A percentile compares a stretch with the other conserved stretches of the same genome.
Conservation (phyloP, 2,329 filamentous ascomycete species). For the Aspergillus thermomutatus region DNA sequence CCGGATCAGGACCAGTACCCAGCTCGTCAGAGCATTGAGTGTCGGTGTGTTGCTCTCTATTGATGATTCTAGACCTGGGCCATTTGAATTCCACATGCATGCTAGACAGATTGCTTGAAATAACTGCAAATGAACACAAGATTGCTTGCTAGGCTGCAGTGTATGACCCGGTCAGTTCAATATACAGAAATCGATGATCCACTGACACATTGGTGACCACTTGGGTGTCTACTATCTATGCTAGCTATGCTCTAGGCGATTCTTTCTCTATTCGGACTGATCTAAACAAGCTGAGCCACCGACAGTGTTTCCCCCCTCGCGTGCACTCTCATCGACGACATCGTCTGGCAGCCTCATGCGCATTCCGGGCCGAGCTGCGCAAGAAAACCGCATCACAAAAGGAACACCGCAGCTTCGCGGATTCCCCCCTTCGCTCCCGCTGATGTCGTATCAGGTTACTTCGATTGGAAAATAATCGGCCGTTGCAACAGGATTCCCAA, state of each 20-base stretch:
- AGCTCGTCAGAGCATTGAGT: not conserved
- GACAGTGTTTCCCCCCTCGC: too few species aligned
- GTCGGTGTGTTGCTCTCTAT: too few species aligned
- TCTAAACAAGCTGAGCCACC: not conserved
- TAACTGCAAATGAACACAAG: too few species aligned
- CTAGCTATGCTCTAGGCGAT: not conserved
- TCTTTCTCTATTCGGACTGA: not conserved
- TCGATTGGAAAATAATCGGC: slow-evolving; percentile 1
- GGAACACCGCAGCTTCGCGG: slow-evolving; percentile 4
- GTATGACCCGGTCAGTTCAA: too few species aligned
- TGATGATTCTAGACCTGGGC: too few species aligned
- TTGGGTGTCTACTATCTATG: not conserved
- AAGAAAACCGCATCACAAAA: slow-evolving; percentile 8
- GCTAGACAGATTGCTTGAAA: too few species aligned
- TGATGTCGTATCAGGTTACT: slow-evolving; percentile 4
- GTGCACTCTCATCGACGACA: not conserved
- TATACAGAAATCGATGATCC: too few species aligned
- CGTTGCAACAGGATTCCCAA: slow-evolving; percentile 3
- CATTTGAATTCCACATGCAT: too few species aligned
- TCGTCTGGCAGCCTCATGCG: slow-evolving; percentile 3
- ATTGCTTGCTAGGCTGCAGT: too few species aligned
- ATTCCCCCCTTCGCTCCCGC: slow-evolving; percentile 3
- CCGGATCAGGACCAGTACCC: not conserved
- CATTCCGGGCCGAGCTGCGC: slow-evolving; percentile 1
- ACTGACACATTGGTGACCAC: not conserved